Evolutionary conservation across 352 stramenopile genomes (phyloP).

Genomic region (Phytophthora europaea): DNA sequence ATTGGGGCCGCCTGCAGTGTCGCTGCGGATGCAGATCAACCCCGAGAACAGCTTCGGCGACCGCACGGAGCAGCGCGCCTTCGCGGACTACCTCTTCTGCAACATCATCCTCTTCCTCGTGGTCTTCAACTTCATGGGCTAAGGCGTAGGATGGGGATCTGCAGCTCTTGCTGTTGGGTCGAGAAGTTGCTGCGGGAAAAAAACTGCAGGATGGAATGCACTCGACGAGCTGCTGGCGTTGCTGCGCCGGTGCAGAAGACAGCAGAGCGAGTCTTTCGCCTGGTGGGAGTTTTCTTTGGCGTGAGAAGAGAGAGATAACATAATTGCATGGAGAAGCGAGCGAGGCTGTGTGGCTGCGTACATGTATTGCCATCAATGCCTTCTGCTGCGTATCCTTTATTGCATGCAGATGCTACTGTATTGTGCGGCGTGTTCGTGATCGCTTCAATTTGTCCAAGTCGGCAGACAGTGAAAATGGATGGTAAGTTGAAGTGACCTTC

Average conservation of each 20-base stretch:
- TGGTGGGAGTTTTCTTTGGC: background rate
- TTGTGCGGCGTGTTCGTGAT: no score
- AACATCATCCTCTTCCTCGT: constrained; percentile 95
- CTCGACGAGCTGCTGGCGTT: background rate
- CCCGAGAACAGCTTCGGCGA: constrained; percentile 86
- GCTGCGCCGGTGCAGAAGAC: background rate
- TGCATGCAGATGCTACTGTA: no score
- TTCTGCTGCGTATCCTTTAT: no score
- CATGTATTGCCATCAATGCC: background rate
- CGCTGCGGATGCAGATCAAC: constrained; percentile 92
- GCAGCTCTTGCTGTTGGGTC: background rate
- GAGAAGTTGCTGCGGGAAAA: background rate
- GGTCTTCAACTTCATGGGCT: constrained; percentile 96
- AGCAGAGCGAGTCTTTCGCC: background rate
- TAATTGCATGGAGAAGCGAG: constrained; percentile 24
- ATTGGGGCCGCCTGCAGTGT: constrained; percentile 56
- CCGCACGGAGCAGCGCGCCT: constrained; percentile 88
- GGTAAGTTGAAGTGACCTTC: no score
- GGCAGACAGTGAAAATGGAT: no score
- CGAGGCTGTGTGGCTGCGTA: constrained; percentile 3
- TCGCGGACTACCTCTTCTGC: constrained; percentile 94
- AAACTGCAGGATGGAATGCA: background rate
- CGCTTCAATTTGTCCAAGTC: no score
- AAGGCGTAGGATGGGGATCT: constrained; percentile 28
- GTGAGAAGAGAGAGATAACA: constrained; percentile 19